Conservation (phyloP, 140 eudicot genomes). For the Ambrosia hybrid region DNA sequence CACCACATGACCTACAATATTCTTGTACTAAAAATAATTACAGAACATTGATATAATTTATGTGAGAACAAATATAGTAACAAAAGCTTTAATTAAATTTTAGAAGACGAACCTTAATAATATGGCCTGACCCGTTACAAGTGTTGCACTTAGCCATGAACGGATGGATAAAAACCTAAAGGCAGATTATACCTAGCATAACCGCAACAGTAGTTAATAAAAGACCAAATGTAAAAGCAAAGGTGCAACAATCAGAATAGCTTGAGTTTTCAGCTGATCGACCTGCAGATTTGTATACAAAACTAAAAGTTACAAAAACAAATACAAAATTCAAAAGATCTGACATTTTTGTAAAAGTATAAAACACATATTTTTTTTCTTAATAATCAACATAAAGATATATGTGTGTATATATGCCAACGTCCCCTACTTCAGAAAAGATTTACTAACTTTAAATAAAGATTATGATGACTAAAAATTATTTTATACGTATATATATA, state of each 20-base stretch:
- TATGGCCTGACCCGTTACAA: constrained; percentile 76
- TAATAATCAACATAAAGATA: too few species aligned
- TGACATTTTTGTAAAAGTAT: background rate
- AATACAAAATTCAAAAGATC: background rate
- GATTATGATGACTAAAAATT: too few species aligned
- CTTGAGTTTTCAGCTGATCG: constrained; percentile 52
- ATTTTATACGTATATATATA: too few species aligned
- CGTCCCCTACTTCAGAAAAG: too few species aligned
- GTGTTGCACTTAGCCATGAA: constrained; percentile 71
- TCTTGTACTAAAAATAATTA: constrained; percentile 41
- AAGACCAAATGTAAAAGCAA: constrained; percentile 49
- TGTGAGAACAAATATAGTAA: background rate
- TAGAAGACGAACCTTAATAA: constrained; percentile 54
- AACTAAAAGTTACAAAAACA: background rate
- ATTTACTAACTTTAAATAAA: too few species aligned
- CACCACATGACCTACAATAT: constrained; percentile 66
- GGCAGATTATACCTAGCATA: too few species aligned
- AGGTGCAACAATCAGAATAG: constrained; percentile 81
- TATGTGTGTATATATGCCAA: too few species aligned
- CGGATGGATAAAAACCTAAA: constrained; percentile 84
- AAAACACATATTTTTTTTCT: background rate
- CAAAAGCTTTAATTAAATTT: background rate
- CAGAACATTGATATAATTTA: background rate
- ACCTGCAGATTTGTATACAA: constrained; percentile 40
- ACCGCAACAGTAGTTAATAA: too few species aligned